A percentile compares a stretch with the other conserved stretches of the same genome.
These are phyloP conservation scores for Bipolaris victoriae DNA, from an alignment of 2,329 filamentous ascomycete genomes.

Conservation along the genomic window DNA sequence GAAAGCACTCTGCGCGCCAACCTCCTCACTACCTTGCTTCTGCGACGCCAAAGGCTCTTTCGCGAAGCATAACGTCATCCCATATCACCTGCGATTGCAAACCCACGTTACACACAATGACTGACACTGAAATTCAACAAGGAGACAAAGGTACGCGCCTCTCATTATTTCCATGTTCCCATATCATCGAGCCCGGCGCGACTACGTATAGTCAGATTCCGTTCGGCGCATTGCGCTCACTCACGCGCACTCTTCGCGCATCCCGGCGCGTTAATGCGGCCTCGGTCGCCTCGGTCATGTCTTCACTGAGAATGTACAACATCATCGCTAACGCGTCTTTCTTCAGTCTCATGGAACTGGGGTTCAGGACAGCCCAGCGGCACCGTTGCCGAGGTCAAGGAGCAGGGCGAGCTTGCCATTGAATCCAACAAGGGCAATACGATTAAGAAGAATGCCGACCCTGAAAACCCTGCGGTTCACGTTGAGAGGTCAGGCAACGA, in stretches of 20 bases:
- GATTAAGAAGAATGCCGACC: conserved; percentile 67
- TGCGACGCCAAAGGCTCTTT: conserved; percentile 28
- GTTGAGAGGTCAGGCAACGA: conserved; percentile 66
- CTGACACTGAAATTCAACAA: conserved; percentile 44
- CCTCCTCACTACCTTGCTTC: conserved; percentile 25
- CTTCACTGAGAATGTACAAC: conserved; percentile 30
- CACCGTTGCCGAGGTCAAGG: conserved; percentile 63
- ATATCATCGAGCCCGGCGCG: background rate
- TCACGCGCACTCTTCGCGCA: conserved; percentile 7
- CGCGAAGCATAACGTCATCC: conserved; percentile 42
- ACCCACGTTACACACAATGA: conserved; percentile 36
- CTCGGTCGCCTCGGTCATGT: conserved; percentile 20
- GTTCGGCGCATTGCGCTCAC: conserved; percentile 7
- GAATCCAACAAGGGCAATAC: conserved; percentile 67
- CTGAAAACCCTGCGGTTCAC: conserved; percentile 66
- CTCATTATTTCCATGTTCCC: background rate
- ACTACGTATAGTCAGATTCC: background rate
- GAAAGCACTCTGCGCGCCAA: conserved; percentile 31
- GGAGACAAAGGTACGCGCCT: conserved; percentile 46
- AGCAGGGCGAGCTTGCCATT: conserved; percentile 65
- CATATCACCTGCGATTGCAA: conserved; percentile 21
- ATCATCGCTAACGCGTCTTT: conserved; percentile 10
- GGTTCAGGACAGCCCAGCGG: conserved; percentile 62
- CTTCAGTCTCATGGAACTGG: conserved; percentile 69
- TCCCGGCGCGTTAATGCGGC: conserved; percentile 12